Evolutionary conservation across 345 rosid species (phyloP).

Genomic region (Excoecaria cochinchinensis): DNA sequence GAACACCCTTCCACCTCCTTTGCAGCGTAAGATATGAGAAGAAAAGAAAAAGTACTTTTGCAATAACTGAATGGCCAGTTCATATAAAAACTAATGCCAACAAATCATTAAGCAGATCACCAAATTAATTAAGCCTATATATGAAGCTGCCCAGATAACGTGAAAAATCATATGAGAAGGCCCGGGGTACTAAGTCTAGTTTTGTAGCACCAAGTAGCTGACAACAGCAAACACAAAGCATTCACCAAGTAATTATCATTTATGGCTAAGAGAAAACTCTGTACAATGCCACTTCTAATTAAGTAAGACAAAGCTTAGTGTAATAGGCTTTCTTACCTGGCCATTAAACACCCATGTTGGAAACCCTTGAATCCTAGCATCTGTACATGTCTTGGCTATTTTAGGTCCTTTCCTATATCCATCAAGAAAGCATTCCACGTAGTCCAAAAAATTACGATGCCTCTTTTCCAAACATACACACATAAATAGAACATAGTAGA

Average conservation of each 20-base stretch:
- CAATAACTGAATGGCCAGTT: too few relatives aligned
- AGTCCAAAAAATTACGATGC: slow-evolving; percentile 67
- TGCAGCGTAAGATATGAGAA: too few relatives aligned
- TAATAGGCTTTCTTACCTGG: slow-evolving; percentile 46
- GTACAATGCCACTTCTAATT: neutral
- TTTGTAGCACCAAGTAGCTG: neutral
- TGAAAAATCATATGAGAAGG: too few relatives aligned
- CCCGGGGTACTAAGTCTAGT: too few relatives aligned
- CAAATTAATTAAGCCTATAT: neutral
- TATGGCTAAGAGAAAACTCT: neutral
- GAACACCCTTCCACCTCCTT: neutral
- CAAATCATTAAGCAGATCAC: neutral
- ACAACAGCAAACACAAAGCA: too few relatives aligned
- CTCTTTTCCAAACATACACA: slow-evolving; percentile 77
- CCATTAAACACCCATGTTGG: slow-evolving; percentile 91
- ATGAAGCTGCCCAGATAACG: too few relatives aligned
- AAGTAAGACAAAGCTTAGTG: neutral
- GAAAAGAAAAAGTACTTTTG: too few relatives aligned
- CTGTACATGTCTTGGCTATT: slow-evolving; percentile 72
- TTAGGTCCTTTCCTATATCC: slow-evolving; percentile 76
- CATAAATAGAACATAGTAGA: neutral
- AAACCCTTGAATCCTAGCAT: slow-evolving; percentile 72
- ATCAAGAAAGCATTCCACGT: slow-evolving; percentile 83
- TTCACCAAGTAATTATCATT: too few relatives aligned
- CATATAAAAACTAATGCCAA: too few relatives aligned